Evolutionary conservation across 371 early-diverging fungal species (phyloP), one percentile per base, ranked within the genome.

Genomic region (Smittium culicis): DNA sequence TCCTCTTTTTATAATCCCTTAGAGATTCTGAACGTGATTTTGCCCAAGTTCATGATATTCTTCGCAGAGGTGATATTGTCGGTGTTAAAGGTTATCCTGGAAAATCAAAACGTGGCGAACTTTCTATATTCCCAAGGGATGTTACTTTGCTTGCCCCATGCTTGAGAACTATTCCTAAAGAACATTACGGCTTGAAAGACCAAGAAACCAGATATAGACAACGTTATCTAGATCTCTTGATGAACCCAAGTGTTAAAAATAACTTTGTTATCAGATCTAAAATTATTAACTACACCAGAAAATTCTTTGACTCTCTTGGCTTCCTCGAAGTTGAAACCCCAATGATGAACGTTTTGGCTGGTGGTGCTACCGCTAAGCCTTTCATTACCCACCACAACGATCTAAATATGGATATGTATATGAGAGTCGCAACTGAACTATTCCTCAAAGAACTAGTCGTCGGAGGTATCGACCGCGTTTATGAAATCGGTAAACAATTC

Each of bases 271-370:
- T 84, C 34, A 88, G 99, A 63, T 81, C 93, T 74, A 90, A 90
- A 77, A 89, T 99, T 74, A 90, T 99, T 76, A 86, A 91, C 76
- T 95, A 93, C 76, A 80, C 99, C 56, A 91, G 99, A 71, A 81
- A 86, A 55, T 99, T 91, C 86, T 82, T 99, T 67, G 94, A 98
- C 76, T 78, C 85, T 67, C 86, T 85, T 63, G 92, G 91, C 57
- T 99, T 99, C 85, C 77, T 99, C 62, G 99, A 99, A 81, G 99
- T 99, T 66, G 99, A 99, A 78, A 99, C 99, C n/a, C 99, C 99
- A 64, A 98, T 98, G 94, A 94, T 99, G 96, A 96, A 94, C 86
- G 86, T 88, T 84, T 94, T 96, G 79, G 96, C 99, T 58, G 99
- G 99, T 70, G 99, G 99, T 70, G 99, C 99, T 66, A 94, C 98